These are phyloP conservation scores for Melanopsichium pennsylvanicum DNA, from an alignment of 1,284 basidiomycete genomes.

Conservation along the genomic window DNA sequence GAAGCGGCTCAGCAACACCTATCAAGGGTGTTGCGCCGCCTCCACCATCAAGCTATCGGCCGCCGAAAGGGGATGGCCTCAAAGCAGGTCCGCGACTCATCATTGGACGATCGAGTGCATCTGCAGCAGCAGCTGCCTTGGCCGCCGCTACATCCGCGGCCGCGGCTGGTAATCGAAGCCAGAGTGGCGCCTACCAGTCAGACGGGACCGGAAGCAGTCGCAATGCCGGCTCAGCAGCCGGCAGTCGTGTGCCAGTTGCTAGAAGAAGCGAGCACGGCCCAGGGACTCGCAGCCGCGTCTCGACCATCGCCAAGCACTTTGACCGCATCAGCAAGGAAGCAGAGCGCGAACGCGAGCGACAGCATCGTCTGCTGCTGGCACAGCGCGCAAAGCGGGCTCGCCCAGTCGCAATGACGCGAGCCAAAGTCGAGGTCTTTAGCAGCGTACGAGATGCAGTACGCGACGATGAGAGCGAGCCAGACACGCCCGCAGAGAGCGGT, in stretches of 20 bases:
- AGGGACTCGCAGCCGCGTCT: conserved; percentile 65
- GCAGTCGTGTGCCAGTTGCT: conserved; percentile 40
- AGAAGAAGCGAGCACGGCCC: conserved; percentile 39
- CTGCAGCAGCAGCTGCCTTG: conserved; percentile 18
- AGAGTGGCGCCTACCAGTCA: conserved; percentile 30
- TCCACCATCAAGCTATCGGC: conserved; percentile 38
- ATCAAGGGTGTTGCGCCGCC: conserved; percentile 13
- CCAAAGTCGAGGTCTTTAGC: conserved; percentile 87
- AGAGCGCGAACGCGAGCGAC: conserved; percentile 68
- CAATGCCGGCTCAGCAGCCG: conserved; percentile 3
- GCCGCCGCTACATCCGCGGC: conserved; percentile 11
- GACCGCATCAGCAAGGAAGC: conserved; percentile 70
- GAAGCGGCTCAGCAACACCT: conserved; percentile 34
- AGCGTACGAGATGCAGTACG: conserved; percentile 90
- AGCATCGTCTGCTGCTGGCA: conserved; percentile 66
- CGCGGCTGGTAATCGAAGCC: conserved; percentile 7
- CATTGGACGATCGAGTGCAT: conserved; percentile 38
- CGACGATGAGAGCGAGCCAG: conserved; percentile 72
- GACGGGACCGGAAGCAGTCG: conserved; percentile 28
- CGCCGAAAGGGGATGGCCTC: conserved; percentile 36
- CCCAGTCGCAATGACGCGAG: conserved; percentile 86
- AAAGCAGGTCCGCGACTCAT: conserved; percentile 45
- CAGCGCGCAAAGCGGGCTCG: conserved; percentile 73
- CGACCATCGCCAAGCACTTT: conserved; percentile 70
- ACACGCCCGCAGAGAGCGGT: conserved; percentile 26